Evolutionary conservation across 1,284 basidiomycete species (phyloP).

Genomic region (Malassezia japonica): DNA sequence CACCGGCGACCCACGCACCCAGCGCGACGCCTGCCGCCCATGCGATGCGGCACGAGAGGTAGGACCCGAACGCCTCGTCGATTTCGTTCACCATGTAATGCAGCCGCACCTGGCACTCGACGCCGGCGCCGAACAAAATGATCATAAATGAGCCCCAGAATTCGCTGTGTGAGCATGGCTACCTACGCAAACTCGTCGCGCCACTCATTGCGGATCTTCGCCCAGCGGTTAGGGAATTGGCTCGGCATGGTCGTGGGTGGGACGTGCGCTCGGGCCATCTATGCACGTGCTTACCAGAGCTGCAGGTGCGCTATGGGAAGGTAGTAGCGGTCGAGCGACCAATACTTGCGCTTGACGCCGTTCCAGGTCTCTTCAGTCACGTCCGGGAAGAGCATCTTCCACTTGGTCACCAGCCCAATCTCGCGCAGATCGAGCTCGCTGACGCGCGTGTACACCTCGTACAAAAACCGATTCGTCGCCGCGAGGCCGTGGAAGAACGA

Average conservation of each 20-base stretch:
- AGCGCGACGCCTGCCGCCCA: slow-evolving; percentile 40
- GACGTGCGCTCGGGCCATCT: not conserved
- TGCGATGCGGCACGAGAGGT: slow-evolving; percentile 25
- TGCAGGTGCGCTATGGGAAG: slow-evolving; percentile 25
- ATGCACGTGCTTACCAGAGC: slow-evolving; percentile 1
- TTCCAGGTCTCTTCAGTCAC: slow-evolving; percentile 36
- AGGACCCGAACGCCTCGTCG: slow-evolving; percentile 13
- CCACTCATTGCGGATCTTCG: not conserved
- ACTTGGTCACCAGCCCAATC: slow-evolving; percentile 63
- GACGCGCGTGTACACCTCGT: slow-evolving; percentile 81
- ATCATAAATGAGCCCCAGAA: slow-evolving; percentile 34
- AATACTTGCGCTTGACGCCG: slow-evolving; percentile 39
- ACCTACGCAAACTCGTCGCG: slow-evolving; percentile 4
- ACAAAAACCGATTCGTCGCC: slow-evolving; percentile 69
- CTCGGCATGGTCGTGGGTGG: not conserved
- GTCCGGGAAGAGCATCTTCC: slow-evolving; percentile 58
- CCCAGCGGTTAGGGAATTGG: not conserved
- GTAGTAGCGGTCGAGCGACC: slow-evolving; percentile 28
- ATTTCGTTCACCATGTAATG: slow-evolving; percentile 16
- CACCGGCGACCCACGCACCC: slow-evolving; percentile 30
- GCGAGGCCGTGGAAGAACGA: slow-evolving; percentile 96
- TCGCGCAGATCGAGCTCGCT: slow-evolving; percentile 76
- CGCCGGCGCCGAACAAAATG: slow-evolving; percentile 38
- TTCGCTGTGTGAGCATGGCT: slow-evolving; percentile 8
- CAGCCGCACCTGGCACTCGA: slow-evolving; percentile 38